A percentile compares a stretch with the other conserved stretches of the same genome.
phyloP scores from a whole-genome alignment of 106 monocot species.

The Cymbidium sinense region DNA sequence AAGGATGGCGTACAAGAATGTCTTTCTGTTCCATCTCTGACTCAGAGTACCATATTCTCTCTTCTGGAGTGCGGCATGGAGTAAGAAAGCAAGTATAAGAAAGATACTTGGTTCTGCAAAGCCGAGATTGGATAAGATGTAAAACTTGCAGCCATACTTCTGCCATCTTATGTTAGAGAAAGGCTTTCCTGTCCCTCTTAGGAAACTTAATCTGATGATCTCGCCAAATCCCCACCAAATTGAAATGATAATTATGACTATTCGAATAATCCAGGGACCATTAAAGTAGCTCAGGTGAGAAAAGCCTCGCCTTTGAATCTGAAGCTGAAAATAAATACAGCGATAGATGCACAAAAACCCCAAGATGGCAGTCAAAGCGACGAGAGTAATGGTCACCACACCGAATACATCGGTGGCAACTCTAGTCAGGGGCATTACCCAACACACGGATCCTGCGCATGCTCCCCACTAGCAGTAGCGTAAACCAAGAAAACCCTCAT shows the following conservation, averaged over 20 bases:
- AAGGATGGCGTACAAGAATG: constrained; percentile 19
- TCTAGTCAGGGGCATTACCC: constrained; percentile 53
- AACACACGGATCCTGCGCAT: constrained; percentile 37
- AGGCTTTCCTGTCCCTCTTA: constrained; percentile 31
- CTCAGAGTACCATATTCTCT: constrained; percentile 42
- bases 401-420: constrained; percentile 51
- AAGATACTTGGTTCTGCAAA: constrained; percentile 68
- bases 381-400: constrained; percentile 45
- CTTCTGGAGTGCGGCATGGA: constrained; percentile 46
- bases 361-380: constrained; percentile 25
- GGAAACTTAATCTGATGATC: constrained; percentile 34
- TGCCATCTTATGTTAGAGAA: constrained; percentile 39
- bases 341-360: constrained; percentile 46
- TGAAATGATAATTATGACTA: constrained; percentile 37
- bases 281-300: constrained; percentile 50
- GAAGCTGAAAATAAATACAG: constrained; percentile 40
- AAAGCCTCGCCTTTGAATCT: constrained; percentile 28
- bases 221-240: constrained; percentile 64
- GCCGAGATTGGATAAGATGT: constrained; percentile 63
- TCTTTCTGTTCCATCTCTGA: constrained; percentile 49
- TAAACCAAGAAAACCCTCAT: background rate
- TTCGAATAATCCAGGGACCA: constrained; percentile 52
- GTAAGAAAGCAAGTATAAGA: constrained; percentile 46
- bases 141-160: constrained; percentile 49
- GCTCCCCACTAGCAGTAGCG: constrained; percentile 50